Base-by-base conservation (phyloP, 768 basidiomycete species). In the Leucocoprinus birnbaumii region DNA sequence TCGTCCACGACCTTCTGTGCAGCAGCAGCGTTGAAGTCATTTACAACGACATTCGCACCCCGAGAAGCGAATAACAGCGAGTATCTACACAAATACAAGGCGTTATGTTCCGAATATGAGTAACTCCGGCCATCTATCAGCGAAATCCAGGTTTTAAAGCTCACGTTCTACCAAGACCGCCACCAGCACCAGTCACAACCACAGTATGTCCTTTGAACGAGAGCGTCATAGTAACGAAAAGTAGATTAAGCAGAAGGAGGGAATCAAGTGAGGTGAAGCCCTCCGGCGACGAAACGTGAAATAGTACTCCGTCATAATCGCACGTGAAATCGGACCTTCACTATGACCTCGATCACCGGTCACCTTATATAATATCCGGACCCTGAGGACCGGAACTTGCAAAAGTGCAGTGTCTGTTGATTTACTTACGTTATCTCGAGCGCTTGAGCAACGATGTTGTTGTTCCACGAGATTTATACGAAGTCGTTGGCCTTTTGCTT, bases 131-230 rank as follows among this genome's bases (percentile, higher is more conserved):
- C 16, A 5, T 19, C 11, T 22, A 19, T 19, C 16, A 6, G 40
- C 11, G 16, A 16, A 8, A 19, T 31, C 11, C 19, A 53, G 22
- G 21, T 38, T 26, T 8, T 46, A 25, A 52, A 19, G 80, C 90
- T 63, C 66, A 98, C 91, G 90, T 82, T 74, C 84, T 88, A 42
- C 97, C 97, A 13, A 99, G 79, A 14, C 97, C 97, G 57, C 94
- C 93, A 13, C 97, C 97, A 41, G 94, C 95, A 44, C 97, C 97
- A 41, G 97, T 99, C 59, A 98, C 75, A 59, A 99, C 82, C 55
- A 94, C 91, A n/a, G 90, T 93, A 51, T 95, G 90, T 53, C 86
- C 86, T 70, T 89, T 85, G 79, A 93, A 96, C 2, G 86, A 89
- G 9, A 87, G 71, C 54, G 80, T 70, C 82, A 83, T 83, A 48